Evolutionary conservation across 2,329 filamentous ascomycete species (phyloP), one percentile per base, ranked within the genome.

Genomic region (Aspergillus niger): DNA sequence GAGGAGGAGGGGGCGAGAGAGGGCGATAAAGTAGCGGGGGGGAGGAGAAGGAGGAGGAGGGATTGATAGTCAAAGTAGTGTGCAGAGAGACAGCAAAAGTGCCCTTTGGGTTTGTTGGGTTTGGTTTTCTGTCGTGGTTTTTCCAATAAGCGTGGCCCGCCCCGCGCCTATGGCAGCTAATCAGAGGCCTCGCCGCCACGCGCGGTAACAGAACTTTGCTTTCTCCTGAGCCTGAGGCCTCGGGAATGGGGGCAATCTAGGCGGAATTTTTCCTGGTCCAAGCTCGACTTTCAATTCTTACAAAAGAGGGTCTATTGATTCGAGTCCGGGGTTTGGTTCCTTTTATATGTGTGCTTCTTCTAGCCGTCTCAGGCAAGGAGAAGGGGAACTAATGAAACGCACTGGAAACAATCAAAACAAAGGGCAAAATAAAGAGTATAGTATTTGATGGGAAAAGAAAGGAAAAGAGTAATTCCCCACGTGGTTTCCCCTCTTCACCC

Each of bases 141-240:
- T 68, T 69, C 63, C 59, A 60, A 44, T 44, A 55, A 61, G 59
- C 62, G 64, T 66, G 64, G 64, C 60, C 63, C 65, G 65, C 66
- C 66, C 66, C 66, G 66, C 67, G 67, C 55, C 65, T 67, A 64
- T 62, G 60, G 61, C 65, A 67, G 64, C 67, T 62, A 67, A 68
- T 68, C 65, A 69, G 61, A 67, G 61, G 41, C 58, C 63, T 58
- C 53, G 56, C 63, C 57, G 63, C 67, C 65, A 61, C 64, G 65
- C 65, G 66, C 66, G 66, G 63, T 67, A 62, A 65, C 58, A 67
- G 61, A 65, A 63, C 63, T 67, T 67, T 67, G 47, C 53, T 60
- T 20, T 58, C 55, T 58, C 17, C 52, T 36, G 32, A 50, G 24
- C 28, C 52, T 28, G 38, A 43, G 39, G 44, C 20, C 48, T 49